Conservation (phyloP, 1,284 basidiomycete genomes). For the Naganishia sp. region DNA sequence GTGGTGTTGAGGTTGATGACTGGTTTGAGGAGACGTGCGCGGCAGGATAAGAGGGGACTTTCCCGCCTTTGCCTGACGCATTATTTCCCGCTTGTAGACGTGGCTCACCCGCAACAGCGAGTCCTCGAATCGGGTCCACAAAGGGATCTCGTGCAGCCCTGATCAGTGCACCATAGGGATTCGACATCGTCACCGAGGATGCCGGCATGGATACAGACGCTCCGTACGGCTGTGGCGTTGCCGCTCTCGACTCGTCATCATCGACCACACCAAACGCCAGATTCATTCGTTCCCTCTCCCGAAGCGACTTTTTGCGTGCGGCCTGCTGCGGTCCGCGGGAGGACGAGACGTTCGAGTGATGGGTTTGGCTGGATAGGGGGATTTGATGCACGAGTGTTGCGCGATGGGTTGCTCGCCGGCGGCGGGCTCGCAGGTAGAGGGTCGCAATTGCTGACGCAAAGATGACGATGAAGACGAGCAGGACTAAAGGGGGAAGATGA, state of each 20-base stretch:
- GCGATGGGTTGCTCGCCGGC: constrained; percentile 8
- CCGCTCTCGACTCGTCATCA: constrained; percentile 12
- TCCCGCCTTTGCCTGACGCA: no score
- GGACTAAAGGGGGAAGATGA: background rate
- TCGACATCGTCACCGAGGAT: background rate
- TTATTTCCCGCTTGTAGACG: background rate
- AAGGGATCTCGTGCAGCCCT: background rate
- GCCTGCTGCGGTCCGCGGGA: background rate
- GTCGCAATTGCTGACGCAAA: constrained; percentile 12
- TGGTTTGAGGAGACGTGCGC: no score
- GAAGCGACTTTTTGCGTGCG: constrained; percentile 14
- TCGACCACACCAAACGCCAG: constrained; percentile 19
- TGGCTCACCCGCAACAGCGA: background rate
- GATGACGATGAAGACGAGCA: constrained; percentile 19
- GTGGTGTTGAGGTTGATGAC: no score
- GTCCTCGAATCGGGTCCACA: background rate
- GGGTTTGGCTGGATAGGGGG: background rate
- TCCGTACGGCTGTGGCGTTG: background rate
- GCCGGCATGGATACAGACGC: background rate
- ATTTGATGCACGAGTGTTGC: constrained; percentile 7
- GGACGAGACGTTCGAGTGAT: background rate
- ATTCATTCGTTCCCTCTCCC: constrained; percentile 19
- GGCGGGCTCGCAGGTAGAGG: constrained; percentile 8
- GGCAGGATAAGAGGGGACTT: no score
- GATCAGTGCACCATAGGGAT: background rate